phyloP scores from a whole-genome alignment of 2,329 filamentous ascomycete species.

The Fusarium anguioides region DNA sequence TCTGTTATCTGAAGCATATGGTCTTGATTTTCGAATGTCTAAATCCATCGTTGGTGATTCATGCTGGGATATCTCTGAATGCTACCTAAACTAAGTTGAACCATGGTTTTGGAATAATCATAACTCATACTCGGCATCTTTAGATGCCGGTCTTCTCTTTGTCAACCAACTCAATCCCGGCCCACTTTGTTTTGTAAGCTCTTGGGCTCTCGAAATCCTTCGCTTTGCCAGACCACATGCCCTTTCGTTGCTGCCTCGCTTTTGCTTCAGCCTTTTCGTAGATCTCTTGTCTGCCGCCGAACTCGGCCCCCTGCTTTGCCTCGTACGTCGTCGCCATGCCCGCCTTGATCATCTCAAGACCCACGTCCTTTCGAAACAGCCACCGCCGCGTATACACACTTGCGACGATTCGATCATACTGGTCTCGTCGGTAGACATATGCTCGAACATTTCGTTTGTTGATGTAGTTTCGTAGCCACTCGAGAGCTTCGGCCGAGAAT shows the following conservation, averaged over 20 bases:
- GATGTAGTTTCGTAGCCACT: conserved; percentile 82
- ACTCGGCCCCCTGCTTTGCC: conserved; percentile 89
- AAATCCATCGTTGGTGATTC: background rate
- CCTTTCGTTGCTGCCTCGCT: conserved; percentile 72
- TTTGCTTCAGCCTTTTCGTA: conserved; percentile 75
- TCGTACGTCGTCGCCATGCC: conserved; percentile 94
- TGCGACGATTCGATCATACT: conserved; percentile 91
- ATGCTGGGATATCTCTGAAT: conserved; percentile 12
- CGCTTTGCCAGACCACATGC: conserved; percentile 79
- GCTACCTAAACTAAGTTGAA: conserved; percentile 9
- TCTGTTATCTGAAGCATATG: background rate
- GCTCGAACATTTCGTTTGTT: conserved; percentile 79
- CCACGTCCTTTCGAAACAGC: conserved; percentile 81
- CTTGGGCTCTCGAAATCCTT: conserved; percentile 82
- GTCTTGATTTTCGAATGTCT: background rate
- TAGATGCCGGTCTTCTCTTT: conserved; percentile 34
- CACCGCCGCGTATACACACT: conserved; percentile 81
- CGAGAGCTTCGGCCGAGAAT: conserved; percentile 80
- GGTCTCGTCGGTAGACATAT: conserved; percentile 86
- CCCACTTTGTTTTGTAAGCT: conserved; percentile 77
- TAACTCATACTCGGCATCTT: conserved; percentile 17
- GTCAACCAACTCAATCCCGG: conserved; percentile 39
- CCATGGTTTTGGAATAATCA: conserved; percentile 1
- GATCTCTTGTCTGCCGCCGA: conserved; percentile 74
- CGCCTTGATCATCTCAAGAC: conserved; percentile 85